These are phyloP conservation scores for Mycena albidolilacea DNA, from an alignment of 768 basidiomycete species.

Conservation along the genomic window DNA sequence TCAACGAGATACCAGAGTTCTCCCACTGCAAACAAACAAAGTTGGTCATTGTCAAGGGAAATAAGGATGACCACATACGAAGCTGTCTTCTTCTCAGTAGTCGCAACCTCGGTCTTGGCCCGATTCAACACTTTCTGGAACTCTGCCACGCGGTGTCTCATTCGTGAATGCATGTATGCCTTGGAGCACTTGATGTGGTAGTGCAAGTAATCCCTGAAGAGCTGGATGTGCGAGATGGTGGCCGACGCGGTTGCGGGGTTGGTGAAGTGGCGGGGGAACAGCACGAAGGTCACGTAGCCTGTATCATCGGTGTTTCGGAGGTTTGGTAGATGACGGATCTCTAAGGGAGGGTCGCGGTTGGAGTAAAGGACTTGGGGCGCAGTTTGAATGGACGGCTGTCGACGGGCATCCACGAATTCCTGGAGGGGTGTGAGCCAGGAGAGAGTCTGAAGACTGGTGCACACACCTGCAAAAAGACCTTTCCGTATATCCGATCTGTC, in stretches of 20 bases:
- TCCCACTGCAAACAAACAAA: constrained; percentile 58
- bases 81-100: constrained; percentile 91
- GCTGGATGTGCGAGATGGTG: constrained; percentile 95
- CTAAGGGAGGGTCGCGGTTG: constrained; percentile 95
- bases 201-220: constrained; percentile 99
- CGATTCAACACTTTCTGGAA: constrained; percentile 97
- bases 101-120: constrained; percentile 92
- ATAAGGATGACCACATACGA: constrained; percentile 66
- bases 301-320: constrained; percentile 89
- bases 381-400: constrained; percentile 92
- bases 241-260: constrained; percentile 75
- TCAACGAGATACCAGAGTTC: constrained; percentile 71
- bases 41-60: constrained; percentile 6
- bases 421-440: constrained; percentile 47
- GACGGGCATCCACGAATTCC: constrained; percentile 99
- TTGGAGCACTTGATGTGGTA: constrained; percentile 99
- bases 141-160: constrained; percentile 93
- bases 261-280: constrained; percentile 96
- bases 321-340: constrained; percentile 90
- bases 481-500: constrained; percentile 96
- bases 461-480: constrained; percentile 95
- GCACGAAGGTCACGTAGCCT: constrained; percentile 97
- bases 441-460: background rate
- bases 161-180: constrained; percentile 98
- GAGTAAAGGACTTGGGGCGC: constrained; percentile 98